phyloP scores from a whole-genome alignment of 2,329 filamentous ascomycete species.

The Lasiodiplodia citricola region DNA sequence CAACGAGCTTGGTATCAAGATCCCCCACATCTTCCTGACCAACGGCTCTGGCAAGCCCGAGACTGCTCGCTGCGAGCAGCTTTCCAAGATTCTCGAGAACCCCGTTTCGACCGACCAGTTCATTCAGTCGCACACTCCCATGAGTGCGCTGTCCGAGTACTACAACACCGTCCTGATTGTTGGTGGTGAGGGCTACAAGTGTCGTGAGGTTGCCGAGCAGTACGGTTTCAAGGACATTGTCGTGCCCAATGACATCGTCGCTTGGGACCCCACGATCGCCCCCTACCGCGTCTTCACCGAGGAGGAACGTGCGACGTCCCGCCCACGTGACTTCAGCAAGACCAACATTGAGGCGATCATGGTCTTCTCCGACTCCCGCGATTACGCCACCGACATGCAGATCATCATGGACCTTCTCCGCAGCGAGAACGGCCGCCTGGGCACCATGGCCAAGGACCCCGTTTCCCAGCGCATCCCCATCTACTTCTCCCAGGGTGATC shows the following conservation, averaged over 20 bases:
- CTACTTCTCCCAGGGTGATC: conserved; percentile 72
- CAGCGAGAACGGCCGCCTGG: conserved; percentile 69
- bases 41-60: conserved; percentile 78
- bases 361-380: conserved; percentile 75
- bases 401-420: conserved; percentile 76
- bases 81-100: conserved; percentile 68
- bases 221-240: conserved; percentile 78
- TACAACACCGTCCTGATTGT: conserved; percentile 78
- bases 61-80: conserved; percentile 66
- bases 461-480: conserved; percentile 71
- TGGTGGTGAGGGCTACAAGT: conserved; percentile 76
- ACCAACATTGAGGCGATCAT: conserved; percentile 75
- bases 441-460: conserved; percentile 70
- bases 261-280: conserved; percentile 71
- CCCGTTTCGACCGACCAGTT: conserved; percentile 74
- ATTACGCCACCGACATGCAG: conserved; percentile 77
- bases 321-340: conserved; percentile 74
- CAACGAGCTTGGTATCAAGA: conserved; percentile 79
- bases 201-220: conserved; percentile 73
- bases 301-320: conserved; percentile 69
- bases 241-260: conserved; percentile 75
- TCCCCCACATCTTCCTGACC: conserved; percentile 75
- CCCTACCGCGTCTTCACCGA: conserved; percentile 72
- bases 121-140: conserved; percentile 78
- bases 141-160: conserved; percentile 77